These are phyloP conservation scores for Nicotiana tomentosiformis DNA, from an alignment of 257 asterid species.

Conservation along the genomic window DNA sequence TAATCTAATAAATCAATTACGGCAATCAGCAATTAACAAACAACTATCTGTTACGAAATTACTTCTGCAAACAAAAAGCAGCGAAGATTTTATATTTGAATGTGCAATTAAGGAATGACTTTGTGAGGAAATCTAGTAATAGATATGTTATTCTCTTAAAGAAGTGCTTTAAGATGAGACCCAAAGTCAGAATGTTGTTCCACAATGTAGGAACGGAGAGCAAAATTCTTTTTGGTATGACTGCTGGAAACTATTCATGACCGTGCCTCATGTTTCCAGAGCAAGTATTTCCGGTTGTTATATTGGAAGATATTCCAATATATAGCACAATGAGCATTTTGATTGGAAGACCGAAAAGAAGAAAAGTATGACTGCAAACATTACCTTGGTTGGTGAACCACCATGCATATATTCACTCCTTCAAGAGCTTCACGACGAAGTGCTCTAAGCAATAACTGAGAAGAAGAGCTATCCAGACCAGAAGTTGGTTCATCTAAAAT, in stretches of 20 bases:
- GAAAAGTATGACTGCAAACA: neutral
- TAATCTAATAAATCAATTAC: neutral
- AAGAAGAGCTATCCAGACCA: conserved; percentile 91
- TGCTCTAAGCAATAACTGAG: conserved; percentile 86
- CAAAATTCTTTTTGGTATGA: neutral
- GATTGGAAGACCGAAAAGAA: neutral
- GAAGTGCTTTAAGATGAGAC: neutral
- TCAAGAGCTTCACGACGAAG: conserved; percentile 95
- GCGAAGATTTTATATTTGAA: neutral
- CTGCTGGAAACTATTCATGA: neutral
- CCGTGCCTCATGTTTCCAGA: neutral
- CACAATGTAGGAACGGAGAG: neutral
- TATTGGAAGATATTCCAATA: neutral
- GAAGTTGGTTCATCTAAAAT: conserved; percentile 94
- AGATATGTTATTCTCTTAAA: neutral
- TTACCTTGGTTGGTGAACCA: conserved; percentile 96
- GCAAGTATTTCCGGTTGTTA: neutral
- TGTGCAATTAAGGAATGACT: neutral
- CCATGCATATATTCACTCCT: conserved; percentile 95
- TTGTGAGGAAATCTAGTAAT: neutral
- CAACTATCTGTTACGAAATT: neutral
- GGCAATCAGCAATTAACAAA: neutral
- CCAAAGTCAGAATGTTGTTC: neutral
- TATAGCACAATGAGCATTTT: neutral
- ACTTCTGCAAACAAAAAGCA: neutral